Evolutionary conservation across 805 yeast species (phyloP), one percentile per base, ranked within the genome.

Genomic region (Cyberlindnera mrakii): DNA sequence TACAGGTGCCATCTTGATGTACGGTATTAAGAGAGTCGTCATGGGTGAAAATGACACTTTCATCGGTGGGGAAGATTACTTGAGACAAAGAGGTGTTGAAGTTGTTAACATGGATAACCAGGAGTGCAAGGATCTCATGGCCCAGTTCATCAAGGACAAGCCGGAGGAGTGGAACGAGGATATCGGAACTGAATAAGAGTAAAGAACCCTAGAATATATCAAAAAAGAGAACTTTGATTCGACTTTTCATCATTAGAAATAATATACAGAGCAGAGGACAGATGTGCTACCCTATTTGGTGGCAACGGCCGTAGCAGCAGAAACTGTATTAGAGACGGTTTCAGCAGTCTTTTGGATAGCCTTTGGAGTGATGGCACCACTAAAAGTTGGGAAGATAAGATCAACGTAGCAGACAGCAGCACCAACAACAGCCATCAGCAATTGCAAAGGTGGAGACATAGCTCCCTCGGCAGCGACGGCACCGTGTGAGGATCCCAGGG

Each of bases 1-100:
- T 62, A 78, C 93, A 5, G 98, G 98, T 17, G 95, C 97, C 6
- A 85, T 91, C 50, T 57, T 91, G 41, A 70, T 91, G 72, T 91
- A 89, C 66, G 96, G 96, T 33, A 75, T 91, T 52, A 81, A 82
- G 55, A 74, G 97, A 50, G 83, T 87, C 34, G 97, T 91, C 0
- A 55, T 89, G 63, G 96, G 96, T 27, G 99, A 91, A 61, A 89
- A 89, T 64, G 76, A 66, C 43, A 91, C 83, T 27, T 91, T 85
- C 54, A 52, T 72, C 30, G 96, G 97, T 11, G 95, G 86, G 23
- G 97, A 91, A 61, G 84, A 80, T 35, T 79, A 80, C 61, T 70
- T 91, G 54, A 59, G 62, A 48, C 57, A 72, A 4, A 70, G 82
- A 53, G 95, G 95, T 15, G 82, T 85, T 42, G 87, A 84, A 56